Evolutionary conservation across 2,329 filamentous ascomycete species (phyloP).

Genomic region (Dothiorella sarmentorum): DNA sequence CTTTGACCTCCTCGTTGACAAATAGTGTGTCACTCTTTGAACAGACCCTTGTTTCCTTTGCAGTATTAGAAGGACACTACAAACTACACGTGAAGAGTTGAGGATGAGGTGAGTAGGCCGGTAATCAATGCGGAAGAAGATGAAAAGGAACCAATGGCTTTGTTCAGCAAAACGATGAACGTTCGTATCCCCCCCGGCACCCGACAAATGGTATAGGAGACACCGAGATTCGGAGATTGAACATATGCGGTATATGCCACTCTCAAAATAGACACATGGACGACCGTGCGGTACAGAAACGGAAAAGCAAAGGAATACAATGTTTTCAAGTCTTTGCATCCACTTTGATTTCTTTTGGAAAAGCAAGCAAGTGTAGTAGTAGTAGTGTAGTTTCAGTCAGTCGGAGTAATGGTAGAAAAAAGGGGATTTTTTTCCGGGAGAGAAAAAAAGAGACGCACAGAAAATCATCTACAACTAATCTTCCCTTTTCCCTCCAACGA

Average conservation of each 20-base stretch:
- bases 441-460: background rate
- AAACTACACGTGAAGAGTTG: background rate
- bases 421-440: too few species aligned
- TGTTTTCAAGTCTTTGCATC: background rate
- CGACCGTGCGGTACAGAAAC: too few species aligned
- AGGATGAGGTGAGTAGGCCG: too few species aligned
- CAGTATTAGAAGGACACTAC: background rate
- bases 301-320: background rate
- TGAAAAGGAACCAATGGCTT: too few species aligned
- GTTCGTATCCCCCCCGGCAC: too few species aligned
- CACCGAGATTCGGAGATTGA: too few species aligned
- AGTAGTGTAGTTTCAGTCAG: background rate
- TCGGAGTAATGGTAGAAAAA: background rate
- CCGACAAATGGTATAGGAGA: too few species aligned
- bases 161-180: too few species aligned
- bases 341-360: background rate
- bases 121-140: background rate
- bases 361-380: background rate
- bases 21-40: too few species aligned
- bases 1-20: too few species aligned
- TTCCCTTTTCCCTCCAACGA: background rate
- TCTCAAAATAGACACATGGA: background rate
- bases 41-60: background rate
- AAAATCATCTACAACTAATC: conserved; percentile 10
- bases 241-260: too few species aligned